Base-by-base conservation (phyloP, 148 eudicot genomes). In the Suaeda aralocaspica region DNA sequence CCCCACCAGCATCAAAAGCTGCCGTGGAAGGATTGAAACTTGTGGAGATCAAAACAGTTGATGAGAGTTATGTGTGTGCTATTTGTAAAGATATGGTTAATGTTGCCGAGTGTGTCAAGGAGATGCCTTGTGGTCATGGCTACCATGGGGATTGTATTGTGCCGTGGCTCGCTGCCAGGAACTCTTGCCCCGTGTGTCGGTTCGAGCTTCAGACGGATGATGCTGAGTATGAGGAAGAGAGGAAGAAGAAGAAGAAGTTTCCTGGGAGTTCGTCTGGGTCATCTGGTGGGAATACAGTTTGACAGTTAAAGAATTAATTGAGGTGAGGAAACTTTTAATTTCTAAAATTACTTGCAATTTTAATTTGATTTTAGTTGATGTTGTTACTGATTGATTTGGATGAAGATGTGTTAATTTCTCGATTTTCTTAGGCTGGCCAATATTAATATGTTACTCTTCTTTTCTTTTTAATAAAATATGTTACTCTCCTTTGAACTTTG, bases 141-240 rank as follows among this genome's bases (percentile, higher is more conserved):
- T 92, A 92, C 52, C 97, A 92, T 73, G 86, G 77, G 6, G 89
- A 87, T 5, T 92, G 97, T 64, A 89, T 90, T 73, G 84, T 90
- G 8, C 92, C 94, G 6, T 93, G 98, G 98, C 74, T 93, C 28
- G 88, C 77, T 29, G 76, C 96, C 0, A 83, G 98, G 73, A 93
- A 93, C 68, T 79, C 94, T 11, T 93, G 98, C 34, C 98, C 98
- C 1, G 92, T 93, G 8, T 93, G 98, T 66, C 81, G 98, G 76
- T 90, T 82, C 65, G 98, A 93, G 86, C 31, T 93, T 79, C 84
- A 85, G 1, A 93, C 96, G 0, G 96, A 90, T 77, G 98, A 93
- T 79, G 45, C 74, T 0, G 98, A 93, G 70, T 93, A 93, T 24
- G 98, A 92, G 72, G 85, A 85, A 77, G 88, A 87, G 55, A 85